Evolutionary conservation across 371 early-diverging fungal species (phyloP).

Genomic region (Mortierella polycephala): DNA sequence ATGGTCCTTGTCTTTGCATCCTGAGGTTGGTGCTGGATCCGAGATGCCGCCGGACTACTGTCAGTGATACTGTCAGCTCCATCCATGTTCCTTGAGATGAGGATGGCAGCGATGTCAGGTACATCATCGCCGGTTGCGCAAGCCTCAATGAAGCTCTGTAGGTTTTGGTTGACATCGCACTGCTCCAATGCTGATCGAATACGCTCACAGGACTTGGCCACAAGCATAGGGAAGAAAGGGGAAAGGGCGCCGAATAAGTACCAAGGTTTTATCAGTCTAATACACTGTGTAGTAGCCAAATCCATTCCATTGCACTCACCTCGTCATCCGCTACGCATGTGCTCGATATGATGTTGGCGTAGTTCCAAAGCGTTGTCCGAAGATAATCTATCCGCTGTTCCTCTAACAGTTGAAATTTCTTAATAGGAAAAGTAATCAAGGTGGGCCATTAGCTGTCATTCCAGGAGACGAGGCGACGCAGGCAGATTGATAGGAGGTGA

Average conservation of each 20-base stretch:
- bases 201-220: conserved; percentile 74
- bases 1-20: conserved; percentile 57
- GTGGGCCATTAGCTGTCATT: background rate
- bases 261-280: too few species aligned
- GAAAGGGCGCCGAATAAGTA: background rate
- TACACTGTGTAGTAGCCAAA: background rate
- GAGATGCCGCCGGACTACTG: background rate
- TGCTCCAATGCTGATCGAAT: conserved; percentile 76
- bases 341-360: conserved; percentile 85
- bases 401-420: conserved; percentile 88
- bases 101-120: conserved; percentile 54
- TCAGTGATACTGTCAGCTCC: background rate
- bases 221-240: too few species aligned
- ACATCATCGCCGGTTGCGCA: conserved; percentile 77
- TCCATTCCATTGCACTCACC: conserved; percentile 49
- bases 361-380: conserved; percentile 82
- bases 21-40: background rate
- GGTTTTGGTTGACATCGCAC: conserved; percentile 77
- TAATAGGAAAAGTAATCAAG: background rate
- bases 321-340: conserved; percentile 91
- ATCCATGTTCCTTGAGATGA: background rate
- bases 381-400: conserved; percentile 90
- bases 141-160: conserved; percentile 73
- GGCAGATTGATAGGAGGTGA: background rate
- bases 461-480: background rate